Percentiles rank a stretch among this genome's conserved stretches.
These are phyloP conservation scores for Wickerhamiella slavikovae DNA, from an alignment of 805 yeast genomes.

Conservation along the genomic window DNA sequence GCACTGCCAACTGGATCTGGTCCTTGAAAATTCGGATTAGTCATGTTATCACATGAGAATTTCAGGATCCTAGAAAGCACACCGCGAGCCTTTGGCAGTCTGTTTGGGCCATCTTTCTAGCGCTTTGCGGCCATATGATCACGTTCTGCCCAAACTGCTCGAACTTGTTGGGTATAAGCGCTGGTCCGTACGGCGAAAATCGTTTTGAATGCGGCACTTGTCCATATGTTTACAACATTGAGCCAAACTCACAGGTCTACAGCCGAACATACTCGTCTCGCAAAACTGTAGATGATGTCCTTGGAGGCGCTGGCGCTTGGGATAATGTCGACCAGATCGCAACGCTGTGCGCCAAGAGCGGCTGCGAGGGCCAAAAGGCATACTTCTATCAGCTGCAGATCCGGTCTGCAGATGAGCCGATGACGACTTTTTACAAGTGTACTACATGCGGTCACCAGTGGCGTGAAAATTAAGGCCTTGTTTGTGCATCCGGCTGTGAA, in stretches of 20 bases:
- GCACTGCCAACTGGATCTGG: no score
- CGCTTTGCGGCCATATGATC: no score
- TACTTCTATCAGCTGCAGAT: slow-evolving; percentile 94
- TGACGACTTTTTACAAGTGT: slow-evolving; percentile 96
- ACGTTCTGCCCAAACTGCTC: slow-evolving; percentile 92
- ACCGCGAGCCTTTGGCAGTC: no score
- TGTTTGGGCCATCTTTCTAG: no score
- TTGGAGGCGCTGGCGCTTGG: slow-evolving; percentile 97
- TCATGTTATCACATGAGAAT: no score
- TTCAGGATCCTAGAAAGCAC: no score
- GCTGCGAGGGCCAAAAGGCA: slow-evolving; percentile 77
- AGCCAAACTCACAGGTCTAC: slow-evolving; percentile 52
- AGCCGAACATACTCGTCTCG: slow-evolving; percentile 69
- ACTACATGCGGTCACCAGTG: slow-evolving; percentile 85
- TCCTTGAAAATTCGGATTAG: no score
- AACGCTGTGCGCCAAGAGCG: slow-evolving; percentile 76
- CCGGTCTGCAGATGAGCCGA: slow-evolving; percentile 96
- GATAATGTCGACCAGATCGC: slow-evolving; percentile 93
- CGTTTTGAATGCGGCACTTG: slow-evolving; percentile 81
- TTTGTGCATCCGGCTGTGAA: background rate
- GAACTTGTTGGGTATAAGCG: slow-evolving; percentile 62
- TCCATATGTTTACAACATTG: slow-evolving; percentile 83
- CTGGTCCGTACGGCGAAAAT: slow-evolving; percentile 33
- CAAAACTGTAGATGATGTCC: slow-evolving; percentile 86
- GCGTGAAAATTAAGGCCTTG: slow-evolving; percentile 57